Evolutionary conservation across 2,329 filamentous ascomycete species (phyloP).

Genomic region (Coleophoma cylindrospora): DNA sequence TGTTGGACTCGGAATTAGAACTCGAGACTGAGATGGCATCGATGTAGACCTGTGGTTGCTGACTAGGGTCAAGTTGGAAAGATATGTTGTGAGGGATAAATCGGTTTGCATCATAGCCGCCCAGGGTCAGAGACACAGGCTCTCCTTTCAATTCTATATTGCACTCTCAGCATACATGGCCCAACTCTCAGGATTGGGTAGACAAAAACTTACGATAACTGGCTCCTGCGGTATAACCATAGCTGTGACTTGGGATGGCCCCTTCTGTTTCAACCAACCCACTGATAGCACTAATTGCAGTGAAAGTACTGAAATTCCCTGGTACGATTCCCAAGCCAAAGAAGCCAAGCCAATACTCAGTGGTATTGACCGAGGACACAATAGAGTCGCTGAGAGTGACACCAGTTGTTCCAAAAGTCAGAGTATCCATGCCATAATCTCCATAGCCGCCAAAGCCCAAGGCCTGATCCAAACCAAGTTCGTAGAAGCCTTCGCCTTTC

Average conservation of each 20-base stretch:
- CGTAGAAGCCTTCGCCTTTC: conserved; percentile 27
- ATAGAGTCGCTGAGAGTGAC: conserved; percentile 32
- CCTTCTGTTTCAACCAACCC: conserved; percentile 54
- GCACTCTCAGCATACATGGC: conserved; percentile 15
- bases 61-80: conserved; percentile 51
- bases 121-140: conserved; percentile 58
- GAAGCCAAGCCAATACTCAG: conserved; percentile 47
- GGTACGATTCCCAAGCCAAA: conserved; percentile 52
- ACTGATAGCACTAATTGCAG: conserved; percentile 46
- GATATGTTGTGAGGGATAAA: conserved; percentile 54
- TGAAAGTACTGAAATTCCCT: conserved; percentile 43
- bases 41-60: conserved; percentile 32
- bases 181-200: too few species aligned
- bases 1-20: conserved; percentile 35
- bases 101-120: conserved; percentile 63
- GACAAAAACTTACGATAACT: conserved; percentile 51
- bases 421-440: conserved; percentile 52
- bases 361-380: conserved; percentile 42
- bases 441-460: conserved; percentile 57
- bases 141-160: conserved; percentile 33
- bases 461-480: conserved; percentile 52
- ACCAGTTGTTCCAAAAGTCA: conserved; percentile 21
- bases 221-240: conserved; percentile 73
- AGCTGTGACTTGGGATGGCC: conserved; percentile 66
- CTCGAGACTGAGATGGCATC: conserved; percentile 16